These are phyloP conservation scores for Monosporascus sp. DNA, from an alignment of 2,329 filamentous ascomycete genomes.

Conservation along the genomic window DNA sequence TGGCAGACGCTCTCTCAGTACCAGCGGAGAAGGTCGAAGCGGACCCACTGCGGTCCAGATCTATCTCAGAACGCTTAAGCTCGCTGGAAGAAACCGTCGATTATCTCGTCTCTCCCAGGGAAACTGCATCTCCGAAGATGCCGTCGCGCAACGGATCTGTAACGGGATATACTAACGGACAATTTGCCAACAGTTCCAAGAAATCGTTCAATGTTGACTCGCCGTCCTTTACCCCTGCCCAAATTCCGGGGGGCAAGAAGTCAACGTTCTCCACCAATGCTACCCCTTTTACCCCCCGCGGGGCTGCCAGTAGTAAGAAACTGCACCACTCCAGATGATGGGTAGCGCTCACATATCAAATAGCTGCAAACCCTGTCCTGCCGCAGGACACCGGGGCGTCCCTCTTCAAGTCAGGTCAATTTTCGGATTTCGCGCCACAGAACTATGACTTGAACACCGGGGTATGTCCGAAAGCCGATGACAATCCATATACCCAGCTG, in stretches of 20 bases:
- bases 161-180: conserved; percentile 18
- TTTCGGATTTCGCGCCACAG: conserved; percentile 56
- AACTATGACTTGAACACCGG: conserved; percentile 47
- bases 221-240: conserved; percentile 80
- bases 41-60: neutral
- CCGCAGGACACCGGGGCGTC: conserved; percentile 38
- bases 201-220: conserved; percentile 93
- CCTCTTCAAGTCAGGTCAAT: conserved; percentile 51
- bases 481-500: neutral
- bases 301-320: conserved; percentile 27
- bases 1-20: neutral
- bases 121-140: neutral
- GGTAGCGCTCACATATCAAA: conserved; percentile 6
- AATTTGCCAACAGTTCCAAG: conserved; percentile 43
- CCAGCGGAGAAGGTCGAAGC: neutral
- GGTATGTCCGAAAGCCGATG: conserved; percentile 30
- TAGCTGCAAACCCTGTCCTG: conserved; percentile 33
- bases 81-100: neutral
- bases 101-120: neutral
- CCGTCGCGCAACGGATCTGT: neutral
- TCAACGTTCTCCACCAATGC: conserved; percentile 84
- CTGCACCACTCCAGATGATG: neutral
- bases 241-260: conserved; percentile 53
- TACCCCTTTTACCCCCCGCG: conserved; percentile 75
- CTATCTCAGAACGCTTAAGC: neutral